Evolutionary conservation across 148 eudicot species (phyloP), one percentile per base, ranked within the genome.

Genomic region (Rhododendron griersonianum): DNA sequence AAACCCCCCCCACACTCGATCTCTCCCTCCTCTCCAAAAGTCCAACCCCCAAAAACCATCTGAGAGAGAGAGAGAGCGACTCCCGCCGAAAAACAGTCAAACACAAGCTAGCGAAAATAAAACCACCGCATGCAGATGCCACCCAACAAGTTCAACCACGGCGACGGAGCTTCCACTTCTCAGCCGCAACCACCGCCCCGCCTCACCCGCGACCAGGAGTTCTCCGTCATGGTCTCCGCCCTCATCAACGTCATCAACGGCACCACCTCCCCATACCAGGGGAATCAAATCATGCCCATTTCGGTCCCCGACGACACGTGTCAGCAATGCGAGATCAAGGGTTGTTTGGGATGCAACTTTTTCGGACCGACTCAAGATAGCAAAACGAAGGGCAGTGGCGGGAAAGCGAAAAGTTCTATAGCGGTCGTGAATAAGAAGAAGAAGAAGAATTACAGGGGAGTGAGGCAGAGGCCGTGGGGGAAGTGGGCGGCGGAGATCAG

Each of bases 401-500:
- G 28, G 14, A 41, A 9, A 8, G 1, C 44, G 3, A 35, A 2
- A 13, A 15, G 21, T 0, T 14, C 33, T 3, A 18, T 1, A 25
- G 33, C 2, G 14, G 41, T 10, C 44, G 71, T 35, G 37, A 82
- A 28, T n/a, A n/a, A n/a, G 87, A 88, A 74, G 57, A 88, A 88
- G 86, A 85, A 89, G 86, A 86, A 87, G 83, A 91, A 89, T 63
- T 92, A 86, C 89, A 89, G 93, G 69, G 92, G 93, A 13, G 93
- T 91, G 35, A 67, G 93, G 53, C 92, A 90, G 87, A 45, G 92
- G 88, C 92, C 92, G 71, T 90, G 93, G 92, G 93, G 93, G 16
- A 91, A 91, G 78, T 92, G 93, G 93, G 93, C 93, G 16, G 92
- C 93, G 55, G 93, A 92, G 86, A 92, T 92, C 23, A 75, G 93